Conservation (phyloP, 129 eudicot genomes). For the Pittosporum tobira region DNA sequence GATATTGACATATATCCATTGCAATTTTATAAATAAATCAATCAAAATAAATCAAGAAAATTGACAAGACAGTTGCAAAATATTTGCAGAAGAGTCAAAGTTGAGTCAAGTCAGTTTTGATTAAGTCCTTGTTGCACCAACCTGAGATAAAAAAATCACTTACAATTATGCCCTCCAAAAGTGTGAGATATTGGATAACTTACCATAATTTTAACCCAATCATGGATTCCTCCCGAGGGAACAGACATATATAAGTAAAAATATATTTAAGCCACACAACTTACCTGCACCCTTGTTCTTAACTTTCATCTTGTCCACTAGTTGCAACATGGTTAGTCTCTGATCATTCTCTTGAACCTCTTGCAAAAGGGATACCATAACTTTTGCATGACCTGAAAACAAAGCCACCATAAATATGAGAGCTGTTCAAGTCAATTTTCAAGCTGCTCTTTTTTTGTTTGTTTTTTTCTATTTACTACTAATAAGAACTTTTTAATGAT, state of each 20-base stretch:
- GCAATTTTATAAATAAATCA: too few relatives aligned
- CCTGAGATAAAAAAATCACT: too few relatives aligned
- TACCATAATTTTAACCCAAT: conserved; percentile 2
- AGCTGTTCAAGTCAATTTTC: neutral
- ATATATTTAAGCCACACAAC: conserved; percentile 12
- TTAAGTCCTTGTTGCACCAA: too few relatives aligned
- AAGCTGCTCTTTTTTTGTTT: neutral
- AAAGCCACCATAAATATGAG: conserved; percentile 7
- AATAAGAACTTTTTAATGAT: neutral
- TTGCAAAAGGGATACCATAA: conserved; percentile 63
- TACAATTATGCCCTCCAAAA: neutral
- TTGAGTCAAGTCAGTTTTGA: too few relatives aligned
- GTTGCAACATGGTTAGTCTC: conserved; percentile 79
- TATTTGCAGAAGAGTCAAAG: too few relatives aligned
- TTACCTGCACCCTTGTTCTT: conserved; percentile 62
- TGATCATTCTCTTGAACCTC: conserved; percentile 73
- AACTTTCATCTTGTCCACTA: conserved; percentile 83
- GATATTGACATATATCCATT: too few relatives aligned
- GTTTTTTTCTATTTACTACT: neutral
- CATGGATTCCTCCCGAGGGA: neutral
- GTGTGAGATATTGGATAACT: neutral
- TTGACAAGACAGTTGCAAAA: too few relatives aligned
- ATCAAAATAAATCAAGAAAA: too few relatives aligned
- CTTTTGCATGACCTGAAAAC: conserved; percentile 65
- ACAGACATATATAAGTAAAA: neutral